Evolutionary conservation across 805 yeast species (phyloP), one percentile per base, ranked within the genome.

Genomic region (Tetrapisispora taiwanensis): DNA sequence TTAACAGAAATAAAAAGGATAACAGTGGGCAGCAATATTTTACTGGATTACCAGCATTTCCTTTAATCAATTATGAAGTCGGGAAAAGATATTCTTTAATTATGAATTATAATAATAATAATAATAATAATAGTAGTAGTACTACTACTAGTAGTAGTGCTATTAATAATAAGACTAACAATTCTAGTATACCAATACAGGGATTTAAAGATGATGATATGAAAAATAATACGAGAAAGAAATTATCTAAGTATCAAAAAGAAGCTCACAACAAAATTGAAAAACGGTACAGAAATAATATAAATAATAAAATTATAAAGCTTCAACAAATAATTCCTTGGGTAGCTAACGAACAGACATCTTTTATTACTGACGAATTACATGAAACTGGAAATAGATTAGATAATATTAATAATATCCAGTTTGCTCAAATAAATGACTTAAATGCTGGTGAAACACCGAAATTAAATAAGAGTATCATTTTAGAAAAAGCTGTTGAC

Each of bases 211-310:
- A 30, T 4, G 20, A 32, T 26, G 28, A 20, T 6, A 33, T 24
- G 36, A 43, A 30, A 28, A 52, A 46, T 40, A 71, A 75, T n/a
- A 73, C 75, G 41, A 64, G 81, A 56, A 76, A 76, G 61, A 69
- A 78, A 59, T 59, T 76, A 44, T 39, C 43, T 14, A 28, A 42
- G 7, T 70, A 72, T 51, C 87, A 81, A 62, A 78, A 80, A 52
- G 76, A 76, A 53, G 85, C 85, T 0, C 89, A 81, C 57, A 81
- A 81, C 64, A 77, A 76, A 60, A 79, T 81, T 49, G 88, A 81
- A 56, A 78, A 81, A 57, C 73, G 80, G 47, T 81, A 81, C 60
- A 67, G 87, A 58, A 79, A 79, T 48, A 81, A 81, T 59, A 79
- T 81, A 59, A 81, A 81, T 57, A 76, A 83, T 12, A 81, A 79